phyloP scores from a whole-genome alignment of 2,329 filamentous ascomycete genomes.

The Tolypocladium guangdongense region DNA sequence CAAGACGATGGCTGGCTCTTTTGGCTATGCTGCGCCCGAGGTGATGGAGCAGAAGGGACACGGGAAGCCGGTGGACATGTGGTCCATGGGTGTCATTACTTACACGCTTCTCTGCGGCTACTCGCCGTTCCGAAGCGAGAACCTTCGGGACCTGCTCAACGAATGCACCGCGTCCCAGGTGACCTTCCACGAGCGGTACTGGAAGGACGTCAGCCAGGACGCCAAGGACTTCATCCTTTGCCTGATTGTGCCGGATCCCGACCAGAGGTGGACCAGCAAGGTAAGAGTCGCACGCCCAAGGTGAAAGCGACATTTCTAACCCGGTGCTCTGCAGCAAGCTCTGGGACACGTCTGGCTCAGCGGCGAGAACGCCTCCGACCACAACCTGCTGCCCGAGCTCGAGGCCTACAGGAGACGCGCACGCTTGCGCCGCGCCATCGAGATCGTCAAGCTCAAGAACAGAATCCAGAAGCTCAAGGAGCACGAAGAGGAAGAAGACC shows the following conservation, averaged over 20 bases:
- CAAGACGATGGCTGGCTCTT: constrained; percentile 97
- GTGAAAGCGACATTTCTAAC: no score
- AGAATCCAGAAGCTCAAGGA: no score
- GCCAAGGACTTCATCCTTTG: constrained; percentile 88
- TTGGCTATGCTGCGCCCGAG: constrained; percentile 94
- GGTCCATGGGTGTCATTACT: constrained; percentile 97
- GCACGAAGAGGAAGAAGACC: no score
- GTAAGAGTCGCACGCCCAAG: constrained; percentile 34
- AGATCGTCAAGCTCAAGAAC: no score
- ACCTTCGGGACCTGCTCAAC: constrained; percentile 82
- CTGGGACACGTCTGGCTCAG: constrained; percentile 80
- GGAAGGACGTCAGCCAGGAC: constrained; percentile 92
- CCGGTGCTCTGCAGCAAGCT: constrained; percentile 56
- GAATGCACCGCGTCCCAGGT: constrained; percentile 79
- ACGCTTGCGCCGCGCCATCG: no score
- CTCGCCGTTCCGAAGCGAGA: constrained; percentile 94
- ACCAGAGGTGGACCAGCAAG: constrained; percentile 66
- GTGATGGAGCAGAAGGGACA: constrained; percentile 98
- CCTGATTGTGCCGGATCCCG: constrained; percentile 69
- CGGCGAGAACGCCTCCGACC: constrained; percentile 82
- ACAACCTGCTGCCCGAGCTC: constrained; percentile 96
- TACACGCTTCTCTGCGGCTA: constrained; percentile 98
- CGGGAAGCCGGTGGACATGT: constrained; percentile 98
- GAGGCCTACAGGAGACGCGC: no score
- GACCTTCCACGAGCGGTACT: constrained; percentile 95